Evolutionary conservation across 1,284 basidiomycete genomes (phyloP), one percentile per base, ranked within the genome.

Genomic region (Malassezia sp.): DNA sequence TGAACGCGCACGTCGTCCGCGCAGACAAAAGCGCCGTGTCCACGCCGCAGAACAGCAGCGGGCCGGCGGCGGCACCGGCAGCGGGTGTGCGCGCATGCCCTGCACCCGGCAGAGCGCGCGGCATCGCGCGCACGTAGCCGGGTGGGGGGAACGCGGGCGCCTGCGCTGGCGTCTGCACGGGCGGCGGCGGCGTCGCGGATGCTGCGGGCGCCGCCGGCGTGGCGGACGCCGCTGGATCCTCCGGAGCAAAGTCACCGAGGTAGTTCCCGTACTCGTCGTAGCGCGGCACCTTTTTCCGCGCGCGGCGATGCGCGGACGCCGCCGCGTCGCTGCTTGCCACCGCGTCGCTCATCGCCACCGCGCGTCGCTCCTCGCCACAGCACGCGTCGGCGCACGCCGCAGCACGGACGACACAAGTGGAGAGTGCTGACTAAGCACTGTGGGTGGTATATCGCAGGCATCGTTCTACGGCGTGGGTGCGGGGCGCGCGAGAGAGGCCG

Each of bases 261-360:
- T 50, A 50, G 33, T 50, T 50, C 27, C 48, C 48, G 17, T 38
- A 50, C 21, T 38, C 48, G 21, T 50, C 48, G 30, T 50, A 50
- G 17, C 40, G 18, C 31, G 48, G 31, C 32, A 45, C 48, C 17
- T 44, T 50, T 38, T 44, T 44, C 8, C 29, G 32, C 29, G 21
- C 20, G 10, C 35, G 39, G 14, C 40, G 40, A 4, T 20, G 20
- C 20, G 17, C 2, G n/a, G 31, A 9, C 18, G 39, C 28, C 27
- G 30, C 22, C n/a, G n/a, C n/a, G n/a, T n/a, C n/a, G n/a, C n/a
- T n/a, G n/a, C n/a, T n/a, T n/a, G n/a, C n/a, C n/a, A n/a, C n/a
- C 34, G 27, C 40, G 6, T 49, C 35, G 28, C 29, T 23, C 40
- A 42, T 43, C 23, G 41, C n/a, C n/a, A n/a, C n/a, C n/a, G n/a